These are phyloP conservation scores for Skeletonema marinoi DNA, from an alignment of 108 stramenopile species.

Conservation along the genomic window DNA sequence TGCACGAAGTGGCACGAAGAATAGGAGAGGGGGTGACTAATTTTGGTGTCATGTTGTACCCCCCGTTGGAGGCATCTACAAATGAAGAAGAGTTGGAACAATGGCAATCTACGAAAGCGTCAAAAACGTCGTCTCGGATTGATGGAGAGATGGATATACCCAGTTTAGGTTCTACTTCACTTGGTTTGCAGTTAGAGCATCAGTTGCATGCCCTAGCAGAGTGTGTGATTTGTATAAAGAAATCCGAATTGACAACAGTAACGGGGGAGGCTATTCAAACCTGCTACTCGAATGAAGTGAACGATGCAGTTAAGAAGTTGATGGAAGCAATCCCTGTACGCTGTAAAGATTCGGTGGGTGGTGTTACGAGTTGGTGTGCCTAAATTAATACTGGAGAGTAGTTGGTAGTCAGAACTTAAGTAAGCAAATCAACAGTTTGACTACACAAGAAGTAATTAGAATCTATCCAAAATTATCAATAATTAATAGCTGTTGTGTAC, in stretches of 20 bases:
- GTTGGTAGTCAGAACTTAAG: not conserved
- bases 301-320: constrained; percentile 12
- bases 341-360: constrained; percentile 6
- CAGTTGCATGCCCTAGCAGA: constrained; percentile 24
- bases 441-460: too few species aligned
- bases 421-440: not conserved
- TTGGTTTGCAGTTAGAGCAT: constrained; percentile 18
- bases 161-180: constrained; percentile 2
- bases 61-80: constrained; percentile 55
- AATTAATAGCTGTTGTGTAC: too few species aligned
- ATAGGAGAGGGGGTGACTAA: constrained; percentile 86
- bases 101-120: not conserved
- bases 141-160: constrained; percentile 5
- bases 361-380: not conserved
- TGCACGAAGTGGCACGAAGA: constrained; percentile 54
- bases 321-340: constrained; percentile 18
- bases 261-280: constrained; percentile 9
- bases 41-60: constrained; percentile 75
- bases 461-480: too few species aligned
- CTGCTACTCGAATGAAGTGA: constrained; percentile 37
- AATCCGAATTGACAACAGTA: not conserved
- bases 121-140: not conserved
- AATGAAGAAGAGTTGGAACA: not conserved
- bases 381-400: not conserved
- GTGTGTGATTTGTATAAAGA: constrained; percentile 21